Conservation (phyloP, 805 yeast genomes). For the Diddensiella caesifluorescens region DNA sequence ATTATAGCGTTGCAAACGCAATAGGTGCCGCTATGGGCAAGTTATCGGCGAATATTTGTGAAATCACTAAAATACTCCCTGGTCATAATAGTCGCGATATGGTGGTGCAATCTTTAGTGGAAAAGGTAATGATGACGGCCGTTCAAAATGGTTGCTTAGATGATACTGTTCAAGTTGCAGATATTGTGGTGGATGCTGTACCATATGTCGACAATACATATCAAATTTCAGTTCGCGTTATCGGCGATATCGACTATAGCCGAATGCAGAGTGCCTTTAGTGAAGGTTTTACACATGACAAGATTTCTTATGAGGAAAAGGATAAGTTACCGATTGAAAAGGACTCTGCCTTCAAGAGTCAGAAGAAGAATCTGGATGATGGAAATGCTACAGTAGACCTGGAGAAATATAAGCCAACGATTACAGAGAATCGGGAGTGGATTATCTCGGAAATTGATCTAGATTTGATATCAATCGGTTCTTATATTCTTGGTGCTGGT, state of each 20-base stretch:
- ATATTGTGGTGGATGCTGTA: conserved; percentile 29
- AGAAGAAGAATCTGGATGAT: background rate
- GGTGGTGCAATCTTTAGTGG: conserved; percentile 20
- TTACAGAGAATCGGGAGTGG: conserved; percentile 35
- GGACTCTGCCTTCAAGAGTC: too few relatives aligned
- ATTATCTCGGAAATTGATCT: conserved; percentile 37
- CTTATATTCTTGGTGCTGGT: conserved; percentile 46
- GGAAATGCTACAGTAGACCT: conserved; percentile 3
- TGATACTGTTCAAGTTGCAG: conserved; percentile 28
- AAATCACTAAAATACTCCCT: conserved; percentile 20
- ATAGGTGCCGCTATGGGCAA: conserved; percentile 48
- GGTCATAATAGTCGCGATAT: conserved; percentile 21
- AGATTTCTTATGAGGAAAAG: too few relatives aligned
- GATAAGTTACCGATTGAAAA: too few relatives aligned
- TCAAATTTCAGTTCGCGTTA: conserved; percentile 24
- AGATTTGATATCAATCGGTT: conserved; percentile 41
- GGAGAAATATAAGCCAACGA: conserved; percentile 25
- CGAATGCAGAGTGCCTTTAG: conserved; percentile 9
- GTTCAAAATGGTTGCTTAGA: conserved; percentile 28
- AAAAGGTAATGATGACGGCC: conserved; percentile 23
- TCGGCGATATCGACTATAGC: conserved; percentile 43
- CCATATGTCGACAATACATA: conserved; percentile 29
- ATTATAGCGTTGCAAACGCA: conserved; percentile 43
- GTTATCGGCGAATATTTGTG: conserved; percentile 34
- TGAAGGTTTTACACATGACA: too few relatives aligned